Base-by-base conservation (phyloP, 2,329 filamentous ascomycete genomes). In the Cladophialophora chaetospira region DNA sequence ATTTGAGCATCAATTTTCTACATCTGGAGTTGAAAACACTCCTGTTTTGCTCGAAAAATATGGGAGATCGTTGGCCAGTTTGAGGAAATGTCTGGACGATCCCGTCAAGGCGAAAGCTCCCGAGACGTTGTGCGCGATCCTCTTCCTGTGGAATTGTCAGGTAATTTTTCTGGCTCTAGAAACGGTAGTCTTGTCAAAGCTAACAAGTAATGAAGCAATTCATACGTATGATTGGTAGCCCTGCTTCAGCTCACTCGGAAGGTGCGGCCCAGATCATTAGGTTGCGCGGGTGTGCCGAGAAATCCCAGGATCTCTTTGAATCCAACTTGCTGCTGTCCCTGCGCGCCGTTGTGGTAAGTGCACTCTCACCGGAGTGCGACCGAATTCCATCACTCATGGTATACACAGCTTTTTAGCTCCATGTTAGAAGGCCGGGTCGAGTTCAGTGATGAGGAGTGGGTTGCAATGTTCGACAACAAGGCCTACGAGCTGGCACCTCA, bases 241-340 rank as follows among this genome's bases (percentile, higher is more conserved):
- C 47, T 43, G 8, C 62, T 52, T 65, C 67, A 8, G 69, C 71
- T 4, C 72, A 74, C 55, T 65, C 65, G 3, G 69, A 72, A 49
- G 72, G 72, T 1, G 71, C 71, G 1, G 68, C 69, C 2, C 67
- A 68, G 46, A 60, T 62, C 33, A 35, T 60, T 29, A 50, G 42
- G 36, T 15, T 51, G 23, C 49, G 57, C 53, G 45, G 49, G 10
- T 36, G 21, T 15, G 36, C 29, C 29, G 25, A 45, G 5, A 42
- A 38, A 2, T 25, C 3, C 2, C n/a, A 29, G 11, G 56, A 57
- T 21, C 29, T 35, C 1, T 57, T 62, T 17, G 60, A 62, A 28
- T 29, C 15, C 5, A 60, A 56, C 10, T 23, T 62, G 19, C 47
- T 60, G 6, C 44, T 53, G 13, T 33, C 52, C 11, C 43, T 62